Base-by-base conservation (phyloP, 2,329 filamentous ascomycete genomes). In the Fusarium udum region DNA sequence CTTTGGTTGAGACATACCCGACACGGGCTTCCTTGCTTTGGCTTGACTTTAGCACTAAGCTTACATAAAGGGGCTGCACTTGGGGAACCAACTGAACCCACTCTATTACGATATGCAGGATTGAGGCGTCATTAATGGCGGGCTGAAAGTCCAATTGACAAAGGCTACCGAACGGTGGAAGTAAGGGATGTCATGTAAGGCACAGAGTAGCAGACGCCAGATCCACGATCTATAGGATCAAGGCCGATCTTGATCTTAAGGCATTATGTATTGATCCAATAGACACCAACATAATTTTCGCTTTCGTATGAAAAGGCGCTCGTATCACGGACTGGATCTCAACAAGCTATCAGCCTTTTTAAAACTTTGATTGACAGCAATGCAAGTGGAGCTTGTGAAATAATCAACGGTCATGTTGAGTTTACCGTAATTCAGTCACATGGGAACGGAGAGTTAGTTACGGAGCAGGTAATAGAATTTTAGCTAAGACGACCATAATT, bases 31-130 rank as follows among this genome's bases (percentile, higher is more conserved):
- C 18, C 26, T 31, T 48, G 34, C 34, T 60, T 49, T 52, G 26
- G 24, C 26, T 32, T 37, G 20, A 51, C 34, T 13, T 36, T 51
- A 24, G 56, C 20, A 51, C 56, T 51, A 37, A 34, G 45, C 60
- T 65, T 55, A 64, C 42, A 55, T 64, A 67, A 49, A 52, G 67
- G 68, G 67, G 62, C 62, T 62, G 34, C 39, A 36, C 37, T 48
- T 28, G 32, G 24, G 56, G 28, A 49, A 49, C 37, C 52, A 28
- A 60, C 49, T 43, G 49, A 55, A 42, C 42, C 70, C 39, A 37
- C 34, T 65, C 40, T 61, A 56, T 57, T 67, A 53, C 46, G 61
- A 71, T 51, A 72, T 72, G 60, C 60, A 58, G 36, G 46, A 48
- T 61, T 67, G 71, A 71, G 61, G 67, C 58, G 71, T 48, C 26